Percentiles rank a stretch among this genome's conserved stretches.
Evolutionary conservation across 2,329 filamentous ascomycete species (phyloP).

Genomic region (Stromatinia cepivora): DNA sequence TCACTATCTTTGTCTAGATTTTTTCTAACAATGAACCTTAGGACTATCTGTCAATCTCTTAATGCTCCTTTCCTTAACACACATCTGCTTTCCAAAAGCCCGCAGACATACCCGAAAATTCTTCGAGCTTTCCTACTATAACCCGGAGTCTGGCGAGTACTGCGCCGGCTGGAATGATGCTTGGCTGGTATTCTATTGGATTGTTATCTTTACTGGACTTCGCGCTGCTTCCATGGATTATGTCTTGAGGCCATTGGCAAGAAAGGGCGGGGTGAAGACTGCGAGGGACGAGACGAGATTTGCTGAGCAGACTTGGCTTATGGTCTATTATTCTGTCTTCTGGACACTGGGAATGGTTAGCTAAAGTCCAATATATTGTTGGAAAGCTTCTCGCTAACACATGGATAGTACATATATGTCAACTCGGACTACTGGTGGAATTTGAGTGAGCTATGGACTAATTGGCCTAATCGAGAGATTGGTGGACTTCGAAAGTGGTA

Average conservation of each 20-base stretch:
- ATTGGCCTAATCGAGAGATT: conserved; percentile 80
- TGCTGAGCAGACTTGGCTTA: conserved; percentile 90
- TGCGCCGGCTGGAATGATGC: conserved; percentile 76
- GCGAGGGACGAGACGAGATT: conserved; percentile 79
- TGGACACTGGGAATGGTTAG: conserved; percentile 83
- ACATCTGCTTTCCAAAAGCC: conserved; percentile 78
- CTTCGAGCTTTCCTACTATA: conserved; percentile 83
- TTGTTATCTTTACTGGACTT: conserved; percentile 83
- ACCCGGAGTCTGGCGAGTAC: conserved; percentile 67
- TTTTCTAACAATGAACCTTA: conserved; percentile 42
- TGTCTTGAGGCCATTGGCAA: conserved; percentile 75
- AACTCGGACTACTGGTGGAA: conserved; percentile 78
- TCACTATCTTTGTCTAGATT: background rate
- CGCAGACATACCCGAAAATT: conserved; percentile 81
- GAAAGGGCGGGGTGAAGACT: conserved; percentile 69
- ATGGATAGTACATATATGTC: conserved; percentile 71
- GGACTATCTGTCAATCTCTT: conserved; percentile 85
- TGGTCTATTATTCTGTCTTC: conserved; percentile 78
- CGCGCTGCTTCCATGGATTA: conserved; percentile 87
- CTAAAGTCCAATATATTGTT: background rate
- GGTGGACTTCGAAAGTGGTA: conserved; percentile 79
- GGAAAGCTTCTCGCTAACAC: conserved; percentile 29
- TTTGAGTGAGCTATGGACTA: conserved; percentile 75
- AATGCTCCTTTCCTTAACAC: conserved; percentile 77
- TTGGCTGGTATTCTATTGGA: conserved; percentile 73